Evolutionary conservation across 768 basidiomycete species (phyloP).

Genomic region (Heimioporus sp.): DNA sequence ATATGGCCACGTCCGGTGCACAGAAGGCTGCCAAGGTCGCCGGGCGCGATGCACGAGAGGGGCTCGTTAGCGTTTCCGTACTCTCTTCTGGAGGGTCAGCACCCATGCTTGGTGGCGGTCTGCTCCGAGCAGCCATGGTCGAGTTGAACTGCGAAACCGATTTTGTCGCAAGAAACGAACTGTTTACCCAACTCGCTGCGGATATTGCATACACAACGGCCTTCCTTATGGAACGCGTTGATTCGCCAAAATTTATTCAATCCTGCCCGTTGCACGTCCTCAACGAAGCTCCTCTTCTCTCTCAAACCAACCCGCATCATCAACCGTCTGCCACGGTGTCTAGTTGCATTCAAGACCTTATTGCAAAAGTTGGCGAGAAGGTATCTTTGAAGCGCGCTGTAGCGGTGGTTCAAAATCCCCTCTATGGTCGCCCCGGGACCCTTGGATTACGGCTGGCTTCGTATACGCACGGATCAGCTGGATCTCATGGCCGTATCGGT

Average conservation of each 20-base stretch:
- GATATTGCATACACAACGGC: constrained; percentile 86
- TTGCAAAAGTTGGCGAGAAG: constrained; percentile 80
- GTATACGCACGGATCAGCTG: constrained; percentile 59
- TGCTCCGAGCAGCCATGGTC: constrained; percentile 78
- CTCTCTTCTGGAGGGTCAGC: constrained; percentile 60
- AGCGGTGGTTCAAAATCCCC: constrained; percentile 37
- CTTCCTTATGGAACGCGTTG: constrained; percentile 52
- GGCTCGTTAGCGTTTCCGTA: constrained; percentile 74
- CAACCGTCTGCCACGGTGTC: constrained; percentile 50
- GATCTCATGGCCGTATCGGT: constrained; percentile 58
- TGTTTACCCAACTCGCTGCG: constrained; percentile 73
- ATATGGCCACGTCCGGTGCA: constrained; percentile 67
- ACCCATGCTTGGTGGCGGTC: constrained; percentile 36
- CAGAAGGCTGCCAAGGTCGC: constrained; percentile 83
- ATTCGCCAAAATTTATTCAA: constrained; percentile 38
- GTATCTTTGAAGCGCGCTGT: constrained; percentile 64
- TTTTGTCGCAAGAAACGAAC: constrained; percentile 85
- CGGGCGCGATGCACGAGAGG: constrained; percentile 71
- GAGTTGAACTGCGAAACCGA: constrained; percentile 97
- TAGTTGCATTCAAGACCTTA: constrained; percentile 62
- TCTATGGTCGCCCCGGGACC: constrained; percentile 31
- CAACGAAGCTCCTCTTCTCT: constrained; percentile 67
- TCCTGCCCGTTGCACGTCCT: constrained; percentile 51
- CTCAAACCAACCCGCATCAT: constrained; percentile 28
- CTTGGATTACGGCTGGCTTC: constrained; percentile 47